Conservation (phyloP, 495 filamentous ascomycete genomes). For the Annulohypoxylon bovei region DNA sequence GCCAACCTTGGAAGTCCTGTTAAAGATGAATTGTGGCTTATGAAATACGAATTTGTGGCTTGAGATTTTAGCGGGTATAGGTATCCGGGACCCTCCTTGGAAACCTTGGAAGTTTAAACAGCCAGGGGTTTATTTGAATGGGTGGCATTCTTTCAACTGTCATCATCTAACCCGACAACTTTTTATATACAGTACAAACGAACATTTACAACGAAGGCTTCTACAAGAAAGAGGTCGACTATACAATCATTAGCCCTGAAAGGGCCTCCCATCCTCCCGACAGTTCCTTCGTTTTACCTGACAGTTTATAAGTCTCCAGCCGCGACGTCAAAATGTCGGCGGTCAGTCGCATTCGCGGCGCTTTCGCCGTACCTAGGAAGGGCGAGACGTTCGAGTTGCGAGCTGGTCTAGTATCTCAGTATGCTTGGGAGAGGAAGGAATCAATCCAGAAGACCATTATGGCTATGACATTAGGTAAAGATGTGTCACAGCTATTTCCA, state of each 20-base stretch:
- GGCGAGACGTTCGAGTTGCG: conserved; percentile 98
- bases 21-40: background rate
- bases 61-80: background rate
- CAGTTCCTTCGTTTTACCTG: conserved; percentile 6
- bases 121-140: conserved; percentile 28
- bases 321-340: conserved; percentile 58
- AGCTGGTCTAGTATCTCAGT: conserved; percentile 97
- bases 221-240: conserved; percentile 24
- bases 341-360: conserved; percentile 94
- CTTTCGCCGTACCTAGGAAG: conserved; percentile 90
- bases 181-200: conserved; percentile 18
- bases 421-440: conserved; percentile 99
- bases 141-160: conserved; percentile 32
- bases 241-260: conserved; percentile 36
- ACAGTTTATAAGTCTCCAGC: conserved; percentile 1
- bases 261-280: conserved; percentile 35
- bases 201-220: background rate
- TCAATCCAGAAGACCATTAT: conserved; percentile 99
- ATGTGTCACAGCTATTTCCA: conserved; percentile 96
- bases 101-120: background rate
- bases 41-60: conserved; percentile 5
- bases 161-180: conserved; percentile 4
- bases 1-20: background rate
- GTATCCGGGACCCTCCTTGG: conserved; percentile 2
- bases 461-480: conserved; percentile 99